Base-by-base conservation (phyloP, 768 basidiomycete genomes). In the Rhodotorula diobovata region DNA sequence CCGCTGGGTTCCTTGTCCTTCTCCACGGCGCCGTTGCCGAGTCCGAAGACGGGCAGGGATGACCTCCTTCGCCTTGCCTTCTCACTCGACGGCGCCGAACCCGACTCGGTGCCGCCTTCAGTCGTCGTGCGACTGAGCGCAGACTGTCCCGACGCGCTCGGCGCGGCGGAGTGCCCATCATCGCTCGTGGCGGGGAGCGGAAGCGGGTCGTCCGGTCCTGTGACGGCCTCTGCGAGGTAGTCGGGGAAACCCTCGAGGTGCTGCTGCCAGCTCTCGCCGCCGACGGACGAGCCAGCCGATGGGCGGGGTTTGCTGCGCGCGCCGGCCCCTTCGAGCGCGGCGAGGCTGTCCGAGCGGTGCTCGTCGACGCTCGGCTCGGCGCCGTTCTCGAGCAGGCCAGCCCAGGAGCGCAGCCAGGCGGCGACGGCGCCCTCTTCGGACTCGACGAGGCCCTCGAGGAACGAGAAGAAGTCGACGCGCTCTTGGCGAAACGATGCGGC, bases 401-500 rank as follows among this genome's bases (percentile, higher is more conserved):
- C 69, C 73, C 73, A 74, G 2, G 34, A 41, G 2, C 63, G 48
- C 9, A 74, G 59, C 73, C 73, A 74, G 16, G 35, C 25, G 3
- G 69, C 66, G 30, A 74, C 66, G 16, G 66, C 73, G 25, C 57
- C 25, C n/a, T 74, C 73, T 30, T 74, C 73, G 63, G 48, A 55
- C 35, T 64, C 66, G 41, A 74, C 66, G 46, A 74, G 41, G 2
- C 73, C 69, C 43, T 74, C 73, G 46, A 74, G 48, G 48, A 61
- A 71, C 41, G 67, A 51, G 56, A 57, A 73, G 64, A 76, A 77
- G 14, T 76, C 76, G 63, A 74, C 16, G 50, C 76, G 69, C 25
- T 63, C 35, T 5, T 63, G 55, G 9, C 51, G 55, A 41, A 76
- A 77, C 18, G 45, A 0, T 2, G 56, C 65, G 28, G 46, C 62